Base-by-base conservation (phyloP, 768 basidiomycete genomes). In the Leccinum incarnatum region DNA sequence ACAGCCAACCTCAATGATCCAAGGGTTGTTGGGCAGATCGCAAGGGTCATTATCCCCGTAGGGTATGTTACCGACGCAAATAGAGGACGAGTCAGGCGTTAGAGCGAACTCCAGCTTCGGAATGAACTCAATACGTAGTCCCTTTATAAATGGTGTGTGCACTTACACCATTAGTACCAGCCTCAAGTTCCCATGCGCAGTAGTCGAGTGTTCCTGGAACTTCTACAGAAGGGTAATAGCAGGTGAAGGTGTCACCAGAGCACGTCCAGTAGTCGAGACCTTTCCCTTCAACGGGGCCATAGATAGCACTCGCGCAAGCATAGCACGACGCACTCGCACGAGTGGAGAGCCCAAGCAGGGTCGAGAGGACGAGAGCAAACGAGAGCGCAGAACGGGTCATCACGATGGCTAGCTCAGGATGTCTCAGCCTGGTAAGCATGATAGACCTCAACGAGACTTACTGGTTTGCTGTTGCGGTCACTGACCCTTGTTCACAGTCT, bases 241-340 rank as follows among this genome's bases (percentile, higher is more conserved):
- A 62, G 9, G 51, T 61, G 27, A 62, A 47, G 27, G 45, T 37
- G 27, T 47, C n/a, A 34, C 45, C 61, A 1, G 59, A 56, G 25
- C 59, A 62, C 9, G 54, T 62, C 60, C 60, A 62, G 29, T 53
- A 53, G 19, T 61, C 40, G 37, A 62, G 61, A 15, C 54, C 40
- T 40, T 37, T 4, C 54, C 29, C 29, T 29, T 29, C 9, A 29
- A 60, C 27, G 23, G 32, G 45, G 8, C 48, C 58, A 6, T 59
- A 53, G 15, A 60, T 46, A 46, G 45, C 40, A 30, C 48, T 61
- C 4, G 46, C 34, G 21, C 54, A 62, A 10, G 61, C 53, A 7
- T 46, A 14, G 11, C 61, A 62, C 12, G 1, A 5, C 2, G 59
- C 59, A 10, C 25, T 34, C 17, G 49, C 54, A 34, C n/a, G 34